Conservation (phyloP, 164 flowering plant species). For the Amborella trichopoda region DNA sequence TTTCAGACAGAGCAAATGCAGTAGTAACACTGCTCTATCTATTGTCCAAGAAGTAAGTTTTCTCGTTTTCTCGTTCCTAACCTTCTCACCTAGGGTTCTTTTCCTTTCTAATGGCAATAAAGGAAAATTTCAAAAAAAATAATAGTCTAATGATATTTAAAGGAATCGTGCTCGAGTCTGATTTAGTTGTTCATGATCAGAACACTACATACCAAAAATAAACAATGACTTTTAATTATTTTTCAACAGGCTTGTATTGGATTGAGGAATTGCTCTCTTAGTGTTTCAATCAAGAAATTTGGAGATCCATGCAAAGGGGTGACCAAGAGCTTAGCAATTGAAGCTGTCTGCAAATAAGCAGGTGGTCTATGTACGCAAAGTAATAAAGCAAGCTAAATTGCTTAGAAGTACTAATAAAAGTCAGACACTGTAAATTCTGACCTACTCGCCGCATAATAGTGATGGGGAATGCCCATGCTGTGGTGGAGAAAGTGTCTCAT, state of each 20-base stretch:
- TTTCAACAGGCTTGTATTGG: constrained; percentile 73
- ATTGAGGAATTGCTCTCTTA: constrained; percentile 52
- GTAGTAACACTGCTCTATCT: constrained; percentile 42
- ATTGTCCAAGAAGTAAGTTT: constrained; percentile 50
- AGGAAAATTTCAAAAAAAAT: no score
- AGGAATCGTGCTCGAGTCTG: no score
- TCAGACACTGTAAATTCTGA: no score
- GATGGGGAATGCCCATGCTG: no score
- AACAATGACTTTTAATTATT: no score
- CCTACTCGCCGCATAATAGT: no score
- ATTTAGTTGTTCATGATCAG: no score
- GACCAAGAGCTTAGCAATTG: constrained; percentile 71
- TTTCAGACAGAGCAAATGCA: constrained; percentile 67
- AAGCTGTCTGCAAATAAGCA: constrained; percentile 48
- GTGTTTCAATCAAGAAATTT: constrained; percentile 45
- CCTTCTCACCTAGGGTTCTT: not conserved
- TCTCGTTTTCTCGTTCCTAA: not conserved
- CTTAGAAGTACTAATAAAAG: no score
- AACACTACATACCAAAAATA: no score
- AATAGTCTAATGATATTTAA: no score
- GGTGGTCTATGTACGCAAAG: not conserved
- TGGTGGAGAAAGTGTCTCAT: no score
- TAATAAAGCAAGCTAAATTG: no score
- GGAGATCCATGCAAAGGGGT: constrained; percentile 75
- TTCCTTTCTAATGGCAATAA: not conserved